Conservation (phyloP, 78 protist genomes). For the Chrysochromulina parva region DNA sequence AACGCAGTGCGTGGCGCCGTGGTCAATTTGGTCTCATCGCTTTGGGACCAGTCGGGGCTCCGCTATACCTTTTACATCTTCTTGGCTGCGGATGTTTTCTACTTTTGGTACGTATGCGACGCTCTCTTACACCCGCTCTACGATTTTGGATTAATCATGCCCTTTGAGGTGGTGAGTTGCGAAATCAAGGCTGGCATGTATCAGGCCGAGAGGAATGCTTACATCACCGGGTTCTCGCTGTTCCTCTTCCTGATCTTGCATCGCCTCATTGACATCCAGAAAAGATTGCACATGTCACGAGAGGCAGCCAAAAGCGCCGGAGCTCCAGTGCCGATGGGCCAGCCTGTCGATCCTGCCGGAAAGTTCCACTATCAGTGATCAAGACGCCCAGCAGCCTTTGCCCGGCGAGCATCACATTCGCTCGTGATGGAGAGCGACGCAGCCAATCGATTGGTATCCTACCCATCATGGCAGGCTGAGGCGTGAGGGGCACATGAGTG, state of each 20-base stretch:
- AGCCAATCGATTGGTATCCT: too few species aligned
- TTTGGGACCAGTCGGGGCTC: background rate
- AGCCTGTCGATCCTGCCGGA: too few species aligned
- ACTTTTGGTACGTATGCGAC: background rate
- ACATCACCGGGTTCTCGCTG: slow-evolving; percentile 11
- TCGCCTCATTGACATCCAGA: slow-evolving; percentile 9
- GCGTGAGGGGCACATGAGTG: too few species aligned
- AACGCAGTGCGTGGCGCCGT: background rate
- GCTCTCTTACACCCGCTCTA: background rate
- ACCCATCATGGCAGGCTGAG: too few species aligned
- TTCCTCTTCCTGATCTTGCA: slow-evolving; percentile 1
- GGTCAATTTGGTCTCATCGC: background rate
- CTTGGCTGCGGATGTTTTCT: background rate
- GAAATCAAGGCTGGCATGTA: background rate
- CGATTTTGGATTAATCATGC: background rate
- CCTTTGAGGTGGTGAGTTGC: background rate
- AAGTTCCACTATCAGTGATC: too few species aligned
- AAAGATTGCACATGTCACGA: background rate
- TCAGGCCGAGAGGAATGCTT: background rate
- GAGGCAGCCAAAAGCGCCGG: too few species aligned
- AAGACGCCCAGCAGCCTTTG: too few species aligned
- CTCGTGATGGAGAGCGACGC: too few species aligned
- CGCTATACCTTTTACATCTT: background rate
- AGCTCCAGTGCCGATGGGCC: too few species aligned
- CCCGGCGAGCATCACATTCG: too few species aligned